Conservation (phyloP, 495 filamentous ascomycete genomes). For the Parathielavia appendiculata region DNA sequence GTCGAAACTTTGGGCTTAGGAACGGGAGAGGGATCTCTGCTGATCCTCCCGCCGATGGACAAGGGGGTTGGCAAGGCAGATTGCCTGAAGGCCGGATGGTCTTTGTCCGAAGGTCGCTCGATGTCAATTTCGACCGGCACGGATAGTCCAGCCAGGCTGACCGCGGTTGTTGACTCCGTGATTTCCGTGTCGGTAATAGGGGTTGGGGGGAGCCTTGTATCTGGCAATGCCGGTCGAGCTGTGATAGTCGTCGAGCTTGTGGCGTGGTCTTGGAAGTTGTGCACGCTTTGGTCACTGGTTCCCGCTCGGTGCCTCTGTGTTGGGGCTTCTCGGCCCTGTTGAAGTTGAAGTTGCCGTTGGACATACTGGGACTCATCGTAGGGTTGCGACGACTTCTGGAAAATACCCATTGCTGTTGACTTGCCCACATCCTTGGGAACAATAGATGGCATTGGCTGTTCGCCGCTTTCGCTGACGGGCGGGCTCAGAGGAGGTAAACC, state of each 20-base stretch:
- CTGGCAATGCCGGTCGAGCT: conserved; percentile 23
- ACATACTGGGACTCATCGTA: conserved; percentile 84
- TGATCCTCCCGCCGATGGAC: conserved; percentile 25
- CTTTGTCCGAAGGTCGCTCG: conserved; percentile 40
- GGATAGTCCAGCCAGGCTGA: conserved; percentile 7
- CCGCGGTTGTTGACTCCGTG: background rate
- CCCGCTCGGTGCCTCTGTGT: conserved; percentile 34
- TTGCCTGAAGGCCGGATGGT: conserved; percentile 45
- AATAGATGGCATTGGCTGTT: conserved; percentile 54
- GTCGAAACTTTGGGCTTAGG: conserved; percentile 17
- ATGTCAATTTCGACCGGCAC: conserved; percentile 25
- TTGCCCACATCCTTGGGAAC: conserved; percentile 77
- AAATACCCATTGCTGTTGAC: conserved; percentile 77
- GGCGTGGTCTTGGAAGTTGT: conserved; percentile 21
- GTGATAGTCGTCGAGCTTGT: conserved; percentile 16
- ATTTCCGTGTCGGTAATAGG: conserved; percentile 36
- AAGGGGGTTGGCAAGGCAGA: conserved; percentile 35
- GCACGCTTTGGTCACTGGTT: conserved; percentile 25
- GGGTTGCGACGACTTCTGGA: conserved; percentile 67
- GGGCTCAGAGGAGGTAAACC: conserved; percentile 65
- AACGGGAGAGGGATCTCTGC: conserved; percentile 25
- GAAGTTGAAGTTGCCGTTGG: conserved; percentile 73
- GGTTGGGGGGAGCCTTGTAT: conserved; percentile 40
- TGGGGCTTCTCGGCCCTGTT: conserved; percentile 57
- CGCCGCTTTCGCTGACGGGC: conserved; percentile 63